Base-by-base conservation (phyloP, 192 early-diverging fungal species). In the Coemansia sp. region DNA sequence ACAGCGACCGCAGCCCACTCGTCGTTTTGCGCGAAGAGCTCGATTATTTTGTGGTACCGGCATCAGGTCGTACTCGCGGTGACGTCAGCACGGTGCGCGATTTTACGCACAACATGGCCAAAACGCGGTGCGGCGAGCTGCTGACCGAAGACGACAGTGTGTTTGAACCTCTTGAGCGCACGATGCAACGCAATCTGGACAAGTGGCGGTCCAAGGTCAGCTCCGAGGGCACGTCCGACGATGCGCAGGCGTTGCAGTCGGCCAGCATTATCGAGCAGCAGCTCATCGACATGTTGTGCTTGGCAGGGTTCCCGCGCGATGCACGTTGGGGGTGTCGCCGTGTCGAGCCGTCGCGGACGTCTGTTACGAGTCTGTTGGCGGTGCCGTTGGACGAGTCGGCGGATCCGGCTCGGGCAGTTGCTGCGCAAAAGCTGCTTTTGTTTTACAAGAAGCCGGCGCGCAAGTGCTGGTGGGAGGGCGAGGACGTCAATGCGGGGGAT, bases 381-480 rank as follows among this genome's bases (percentile, higher is more conserved):
- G 87, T 91, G 28, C 86, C 85, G 52, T 72, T 92, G 11, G 87
- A 88, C 70, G 88, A 86, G 37, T 86, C 88, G 4, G 83, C 85
- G 51, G 83, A 85, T 60, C 82, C 83, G 55, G 83, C 86, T 54
- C 87, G 87, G 54, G 85, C 87, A 79, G 85, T 87, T 10, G 88
- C 89, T 11, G 88, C 87, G 10, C 89, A 92, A 68, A 90, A 89
- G 64, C 70, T 92, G 25, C 62, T 91, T 11, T 66, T 90, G 23
- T 91, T 92, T 57, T 92, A 87, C 85, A 89, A 88, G 78, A 92
- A 91, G 66, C 89, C 91, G 14, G 91, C 91, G 64, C 86, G 89
- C 66, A 91, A 91, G 73, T 91, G 88, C 69, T 92, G 89, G 89
- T 92, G 90, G 89, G 89, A 92, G 75, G 87, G 88, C 17, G 82